Evolutionary conservation across 192 early-diverging fungal genomes (phyloP).

Genomic region (Umbelopsis sp.): DNA sequence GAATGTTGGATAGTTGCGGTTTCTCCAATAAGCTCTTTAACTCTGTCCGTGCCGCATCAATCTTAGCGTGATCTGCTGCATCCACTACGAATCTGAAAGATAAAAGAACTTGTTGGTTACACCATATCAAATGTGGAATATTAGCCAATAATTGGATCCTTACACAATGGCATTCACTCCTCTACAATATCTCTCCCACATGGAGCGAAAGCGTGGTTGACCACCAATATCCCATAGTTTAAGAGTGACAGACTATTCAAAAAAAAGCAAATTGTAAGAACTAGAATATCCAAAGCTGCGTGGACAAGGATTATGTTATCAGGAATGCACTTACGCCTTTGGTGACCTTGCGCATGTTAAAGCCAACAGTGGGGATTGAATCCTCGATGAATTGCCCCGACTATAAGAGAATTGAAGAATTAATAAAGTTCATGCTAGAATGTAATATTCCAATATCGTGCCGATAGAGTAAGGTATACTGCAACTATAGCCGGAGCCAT

Average conservation of each 20-base stretch:
- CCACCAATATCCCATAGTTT: slow-evolving; percentile 99
- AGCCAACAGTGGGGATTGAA: slow-evolving; percentile 97
- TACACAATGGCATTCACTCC: slow-evolving; percentile 98
- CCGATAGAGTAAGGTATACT: neutral
- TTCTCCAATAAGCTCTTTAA: slow-evolving; percentile 91
- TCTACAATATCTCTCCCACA: slow-evolving; percentile 90
- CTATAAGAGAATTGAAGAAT: slow-evolving; percentile 23
- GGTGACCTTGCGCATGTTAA: slow-evolving; percentile 96
- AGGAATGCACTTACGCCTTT: slow-evolving; percentile 62
- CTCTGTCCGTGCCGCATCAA: slow-evolving; percentile 91
- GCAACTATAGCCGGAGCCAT: neutral
- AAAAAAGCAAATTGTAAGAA: neutral
- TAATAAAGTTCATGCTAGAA: neutral
- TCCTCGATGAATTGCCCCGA: slow-evolving; percentile 84
- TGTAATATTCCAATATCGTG: too few relatives aligned
- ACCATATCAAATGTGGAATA: neutral
- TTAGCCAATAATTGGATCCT: slow-evolving; percentile 29
- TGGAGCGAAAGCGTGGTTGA: slow-evolving; percentile 94
- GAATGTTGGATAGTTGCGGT: slow-evolving; percentile 90
- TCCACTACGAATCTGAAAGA: slow-evolving; percentile 88
- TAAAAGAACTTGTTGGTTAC: slow-evolving; percentile 18
- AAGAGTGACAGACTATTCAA: slow-evolving; percentile 73
- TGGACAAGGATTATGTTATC: too few relatives aligned
- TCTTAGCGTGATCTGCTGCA: slow-evolving; percentile 90
- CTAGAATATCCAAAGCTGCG: neutral